Base-by-base conservation (phyloP, 1,284 basidiomycete species). In the Ceratobasidium sp. region DNA sequence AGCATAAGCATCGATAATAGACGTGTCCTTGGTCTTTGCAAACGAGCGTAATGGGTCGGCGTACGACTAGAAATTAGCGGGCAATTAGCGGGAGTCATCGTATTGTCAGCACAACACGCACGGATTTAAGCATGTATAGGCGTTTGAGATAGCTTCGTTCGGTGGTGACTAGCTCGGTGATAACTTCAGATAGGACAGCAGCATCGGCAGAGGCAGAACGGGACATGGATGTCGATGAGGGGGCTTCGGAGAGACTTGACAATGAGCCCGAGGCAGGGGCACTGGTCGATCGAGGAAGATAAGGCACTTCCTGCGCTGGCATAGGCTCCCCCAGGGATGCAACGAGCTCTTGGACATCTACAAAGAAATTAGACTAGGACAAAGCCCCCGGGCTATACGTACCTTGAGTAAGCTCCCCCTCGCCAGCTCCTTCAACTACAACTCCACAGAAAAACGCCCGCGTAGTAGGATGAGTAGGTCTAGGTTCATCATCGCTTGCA, bases 41-140 rank as follows among this genome's bases (percentile, higher is more conserved):
- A 95, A 96, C 62, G 85, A 85, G 23, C 94, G 87, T 23, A 98
- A 82, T 1, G 94, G 95, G 76, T 95, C 90, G 42, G 95, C 95
- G 76, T 98, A 98, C 71, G 89, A 86, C 79, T 81, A 71, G 2
- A 21, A n/a, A 39, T 19, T 9, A 1, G 23, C 56, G 33, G 57
- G 50, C 36, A 68, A 73, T 54, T 44, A 39, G 23, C 23, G 29
- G n/a, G 11, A 27, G 25, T 54, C 23, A 57, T 29, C 16, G 25
- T 14, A 39, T 57, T 23, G 23, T 33, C n/a, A 67, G 27, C 41
- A 21, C 50, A 19, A n/a, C 11, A 57, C 72, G 1, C 27, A 73
- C 75, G 30, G 82, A 77, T 78, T 92, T 91, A 73, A 93, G 84
- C 39, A 84, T 85, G 72, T 82, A 84, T 13, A 93, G 82, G 23